These are phyloP conservation scores for Penicillium arizonense DNA, from an alignment of 495 filamentous ascomycete genomes.

Conservation along the genomic window DNA sequence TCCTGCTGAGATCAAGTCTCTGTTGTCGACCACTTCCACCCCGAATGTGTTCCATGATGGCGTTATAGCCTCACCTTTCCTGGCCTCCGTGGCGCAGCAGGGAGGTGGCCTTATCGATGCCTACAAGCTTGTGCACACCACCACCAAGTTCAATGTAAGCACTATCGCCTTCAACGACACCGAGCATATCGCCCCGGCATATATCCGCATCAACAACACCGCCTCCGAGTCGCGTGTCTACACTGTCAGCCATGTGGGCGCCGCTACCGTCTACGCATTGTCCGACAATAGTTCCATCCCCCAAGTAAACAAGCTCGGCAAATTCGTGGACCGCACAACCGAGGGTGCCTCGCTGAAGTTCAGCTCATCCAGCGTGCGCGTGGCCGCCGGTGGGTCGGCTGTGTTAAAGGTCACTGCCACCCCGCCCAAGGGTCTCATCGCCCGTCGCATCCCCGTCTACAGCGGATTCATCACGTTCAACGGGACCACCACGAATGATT, in stretches of 20 bases:
- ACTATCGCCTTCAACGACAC: conserved; percentile 60
- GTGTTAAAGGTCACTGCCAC: conserved; percentile 20
- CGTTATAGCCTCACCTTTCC: conserved; percentile 27
- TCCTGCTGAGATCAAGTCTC: conserved; percentile 31
- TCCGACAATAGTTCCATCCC: conserved; percentile 10
- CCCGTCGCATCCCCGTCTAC: conserved; percentile 31
- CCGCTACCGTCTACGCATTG: conserved; percentile 28
- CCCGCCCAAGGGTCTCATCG: conserved; percentile 16
- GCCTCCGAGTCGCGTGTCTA: conserved; percentile 46
- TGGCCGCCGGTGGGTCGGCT: conserved; percentile 11
- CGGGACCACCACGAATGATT: conserved; percentile 26
- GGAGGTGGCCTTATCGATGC: conserved; percentile 57
- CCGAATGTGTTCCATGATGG: conserved; percentile 50
- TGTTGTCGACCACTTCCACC: conserved; percentile 36
- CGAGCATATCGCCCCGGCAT: conserved; percentile 42
- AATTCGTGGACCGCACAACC: conserved; percentile 15
- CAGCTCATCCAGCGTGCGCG: conserved; percentile 4
- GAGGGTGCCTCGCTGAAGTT: conserved; percentile 1
- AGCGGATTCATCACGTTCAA: conserved; percentile 36
- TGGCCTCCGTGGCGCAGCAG: conserved; percentile 56
- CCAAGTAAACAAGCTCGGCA: conserved; percentile 10
- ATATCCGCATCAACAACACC: conserved; percentile 53
- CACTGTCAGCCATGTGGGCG: conserved; percentile 30
- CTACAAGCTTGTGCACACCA: conserved; percentile 53
- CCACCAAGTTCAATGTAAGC: conserved; percentile 49